phyloP scores from a whole-genome alignment of 495 filamentous ascomycete genomes.

The Penicillium malachiteum region DNA sequence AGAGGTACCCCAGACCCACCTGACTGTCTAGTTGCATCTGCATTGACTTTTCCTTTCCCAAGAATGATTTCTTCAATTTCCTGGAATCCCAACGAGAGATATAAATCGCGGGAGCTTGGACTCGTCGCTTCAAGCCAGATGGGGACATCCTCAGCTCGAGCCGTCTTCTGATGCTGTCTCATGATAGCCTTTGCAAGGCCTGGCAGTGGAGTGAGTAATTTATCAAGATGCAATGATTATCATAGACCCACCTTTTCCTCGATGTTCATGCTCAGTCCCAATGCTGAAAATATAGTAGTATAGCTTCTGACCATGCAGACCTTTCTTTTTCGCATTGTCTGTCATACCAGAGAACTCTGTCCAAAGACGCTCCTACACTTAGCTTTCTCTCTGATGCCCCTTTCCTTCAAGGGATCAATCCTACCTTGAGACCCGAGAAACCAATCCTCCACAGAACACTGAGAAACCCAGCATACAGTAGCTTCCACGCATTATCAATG shows the following conservation, averaged over 20 bases:
- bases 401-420: background rate
- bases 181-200: constrained; percentile 30
- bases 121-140: constrained; percentile 34
- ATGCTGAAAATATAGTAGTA: constrained; percentile 34
- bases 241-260: constrained; percentile 21
- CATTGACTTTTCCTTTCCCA: constrained; percentile 25
- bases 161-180: constrained; percentile 17
- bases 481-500: constrained; percentile 24
- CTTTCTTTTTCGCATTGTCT: constrained; percentile 25
- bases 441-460: constrained; percentile 25
- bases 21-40: constrained; percentile 20
- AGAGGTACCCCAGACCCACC: constrained; percentile 24
- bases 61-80: constrained; percentile 25
- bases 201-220: background rate
- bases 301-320: constrained; percentile 18
- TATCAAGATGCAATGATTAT: too few relatives aligned
- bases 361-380: constrained; percentile 19
- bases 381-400: background rate
- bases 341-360: constrained; percentile 29
- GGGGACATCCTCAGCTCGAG: constrained; percentile 20
- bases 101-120: constrained; percentile 19
- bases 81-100: constrained; percentile 29
- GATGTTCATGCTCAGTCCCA: constrained; percentile 27
- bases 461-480: constrained; percentile 22
- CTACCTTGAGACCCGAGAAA: constrained; percentile 22